These are phyloP conservation scores for Cyclocybe cylindracea DNA, from an alignment of 768 basidiomycete species.

Conservation along the genomic window DNA sequence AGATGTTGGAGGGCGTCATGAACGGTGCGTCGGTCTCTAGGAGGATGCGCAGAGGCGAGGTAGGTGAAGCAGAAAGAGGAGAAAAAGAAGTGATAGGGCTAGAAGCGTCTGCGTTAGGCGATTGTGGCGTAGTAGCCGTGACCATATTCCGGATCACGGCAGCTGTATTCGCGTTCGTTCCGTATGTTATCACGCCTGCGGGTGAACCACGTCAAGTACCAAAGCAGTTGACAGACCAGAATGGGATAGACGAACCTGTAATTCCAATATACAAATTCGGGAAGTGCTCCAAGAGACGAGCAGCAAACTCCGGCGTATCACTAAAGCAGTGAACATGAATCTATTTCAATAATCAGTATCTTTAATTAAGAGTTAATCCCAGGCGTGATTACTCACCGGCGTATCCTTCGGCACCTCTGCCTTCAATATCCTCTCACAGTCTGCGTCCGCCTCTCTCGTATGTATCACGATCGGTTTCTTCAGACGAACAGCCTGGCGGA, in stretches of 20 bases:
- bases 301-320: constrained; percentile 74
- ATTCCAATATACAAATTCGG: constrained; percentile 84
- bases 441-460: constrained; percentile 83
- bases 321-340: constrained; percentile 91
- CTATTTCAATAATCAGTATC: constrained; percentile 29
- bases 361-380: not conserved
- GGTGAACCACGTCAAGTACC: not conserved
- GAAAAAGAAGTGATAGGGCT: too few relatives aligned
- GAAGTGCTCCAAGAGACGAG: constrained; percentile 71
- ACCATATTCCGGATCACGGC: constrained; percentile 61
- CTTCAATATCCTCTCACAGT: constrained; percentile 78
- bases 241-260: constrained; percentile 47
- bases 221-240: not conserved
- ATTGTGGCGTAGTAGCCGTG: constrained; percentile 12
- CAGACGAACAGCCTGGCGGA: constrained; percentile 64
- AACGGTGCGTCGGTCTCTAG: constrained; percentile 88
- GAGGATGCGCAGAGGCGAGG: constrained; percentile 47
- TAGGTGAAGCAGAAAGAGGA: too few relatives aligned
- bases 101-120: too few relatives aligned
- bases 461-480: constrained; percentile 85
- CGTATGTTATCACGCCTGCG: constrained; percentile 77
- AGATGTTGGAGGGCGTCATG: constrained; percentile 82
- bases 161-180: constrained; percentile 73
- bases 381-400: constrained; percentile 39
- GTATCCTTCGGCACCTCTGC: constrained; percentile 73